A percentile compares a stretch with the other conserved stretches of the same genome.
phyloP scores from a whole-genome alignment of 1,284 basidiomycete genomes.

The Cutaneotrichosporon sp. region DNA sequence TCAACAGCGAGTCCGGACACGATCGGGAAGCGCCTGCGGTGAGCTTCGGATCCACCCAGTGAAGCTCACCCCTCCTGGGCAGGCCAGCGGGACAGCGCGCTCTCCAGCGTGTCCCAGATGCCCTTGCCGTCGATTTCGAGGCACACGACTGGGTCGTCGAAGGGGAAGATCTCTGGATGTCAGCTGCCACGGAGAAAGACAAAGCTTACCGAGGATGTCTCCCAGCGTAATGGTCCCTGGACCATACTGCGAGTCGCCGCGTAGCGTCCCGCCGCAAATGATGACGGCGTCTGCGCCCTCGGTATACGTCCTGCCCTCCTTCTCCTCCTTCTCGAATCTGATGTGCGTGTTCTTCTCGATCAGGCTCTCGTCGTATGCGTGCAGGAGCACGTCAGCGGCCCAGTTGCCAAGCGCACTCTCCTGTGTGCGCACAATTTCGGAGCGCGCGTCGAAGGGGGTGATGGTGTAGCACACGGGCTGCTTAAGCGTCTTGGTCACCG shows the following conservation, averaged over 20 bases:
- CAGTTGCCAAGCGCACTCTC: slow-evolving; percentile 83
- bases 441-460: slow-evolving; percentile 72
- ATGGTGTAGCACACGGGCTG: slow-evolving; percentile 70
- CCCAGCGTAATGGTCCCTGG: slow-evolving; percentile 77
- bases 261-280: slow-evolving; percentile 80
- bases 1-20: slow-evolving; percentile 81
- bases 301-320: not conserved
- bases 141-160: slow-evolving; percentile 82
- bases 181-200: not conserved
- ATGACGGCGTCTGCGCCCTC: slow-evolving; percentile 70
- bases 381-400: slow-evolving; percentile 82
- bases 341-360: slow-evolving; percentile 30
- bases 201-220: slow-evolving; percentile 56
- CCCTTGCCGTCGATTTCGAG: slow-evolving; percentile 74
- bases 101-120: slow-evolving; percentile 80
- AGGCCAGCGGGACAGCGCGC: slow-evolving; percentile 74
- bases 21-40: slow-evolving; percentile 76
- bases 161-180: slow-evolving; percentile 76
- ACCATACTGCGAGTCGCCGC: slow-evolving; percentile 83
- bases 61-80: slow-evolving; percentile 78
- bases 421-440: slow-evolving; percentile 65
- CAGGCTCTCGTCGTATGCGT: slow-evolving; percentile 80
- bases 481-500: slow-evolving; percentile 69
- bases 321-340: slow-evolving; percentile 26
- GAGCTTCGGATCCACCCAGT: slow-evolving; percentile 12